Evolutionary conservation across 2,329 filamentous ascomycete species (phyloP).

Genomic region (Aspergillus sp.): DNA sequence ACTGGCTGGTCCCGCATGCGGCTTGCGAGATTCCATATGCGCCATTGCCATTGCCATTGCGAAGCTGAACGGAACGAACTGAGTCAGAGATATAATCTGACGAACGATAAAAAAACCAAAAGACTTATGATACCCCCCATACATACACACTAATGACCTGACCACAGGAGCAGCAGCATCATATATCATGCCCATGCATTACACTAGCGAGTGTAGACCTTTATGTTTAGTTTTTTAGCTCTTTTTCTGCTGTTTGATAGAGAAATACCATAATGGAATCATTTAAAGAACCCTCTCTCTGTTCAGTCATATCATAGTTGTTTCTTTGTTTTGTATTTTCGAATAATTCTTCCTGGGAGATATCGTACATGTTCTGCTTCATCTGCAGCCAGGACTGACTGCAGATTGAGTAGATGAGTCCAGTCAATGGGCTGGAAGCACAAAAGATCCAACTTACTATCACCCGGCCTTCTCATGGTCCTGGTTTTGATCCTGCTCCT

Average conservation of each 20-base stretch:
- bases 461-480: slow-evolving; percentile 1
- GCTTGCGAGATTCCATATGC: background rate
- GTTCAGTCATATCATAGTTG: background rate
- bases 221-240: slow-evolving; percentile 6
- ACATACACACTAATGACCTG: slow-evolving; percentile 12
- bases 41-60: background rate
- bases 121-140: slow-evolving; percentile 1
- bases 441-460: slow-evolving; percentile 7
- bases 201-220: slow-evolving; percentile 18
- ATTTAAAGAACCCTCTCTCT: background rate
- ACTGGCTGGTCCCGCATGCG: background rate
- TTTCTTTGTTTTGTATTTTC: background rate
- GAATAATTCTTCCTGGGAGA: background rate
- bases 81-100: background rate
- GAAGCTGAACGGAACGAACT: background rate
- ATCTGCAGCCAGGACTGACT: background rate
- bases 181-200: slow-evolving; percentile 8
- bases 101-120: background rate
- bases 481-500: slow-evolving; percentile 5
- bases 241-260: slow-evolving; percentile 5
- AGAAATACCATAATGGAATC: slow-evolving; percentile 5
- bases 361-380: slow-evolving; percentile 1
- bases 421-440: slow-evolving; percentile 12
- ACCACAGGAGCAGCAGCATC: slow-evolving; percentile 10
- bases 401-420: background rate